Base-by-base conservation (phyloP, 129 eudicot species). In the Ambrosia trifida region DNA sequence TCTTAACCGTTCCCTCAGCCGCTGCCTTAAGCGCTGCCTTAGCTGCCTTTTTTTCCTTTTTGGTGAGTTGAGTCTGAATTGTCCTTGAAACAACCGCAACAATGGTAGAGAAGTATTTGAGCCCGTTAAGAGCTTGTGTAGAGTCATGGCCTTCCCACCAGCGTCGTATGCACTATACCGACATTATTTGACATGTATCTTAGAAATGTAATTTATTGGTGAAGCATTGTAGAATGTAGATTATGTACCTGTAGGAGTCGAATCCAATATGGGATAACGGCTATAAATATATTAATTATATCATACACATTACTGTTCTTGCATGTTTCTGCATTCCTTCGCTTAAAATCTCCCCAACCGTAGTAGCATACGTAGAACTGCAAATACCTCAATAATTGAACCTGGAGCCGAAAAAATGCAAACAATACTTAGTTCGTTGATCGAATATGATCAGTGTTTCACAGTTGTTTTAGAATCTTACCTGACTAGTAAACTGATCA, bases 401-500 rank as follows among this genome's bases (percentile, higher is more conserved):
- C 87, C 87, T 87, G 81, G 69, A 74, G 24, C 41, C 11, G 31
- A 53, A 33, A 54, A 36, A 36, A 70, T 31, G 2, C 11, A 5
- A 31, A 59, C 20, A 31, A 10, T 5, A 31, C 6, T 11, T 59
- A 18, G 43, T 32, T 13, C 20, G 4, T 31, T 32, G 65, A 30
- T 31, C 6, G 4, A 6, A 41, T 31, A 32, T 32, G 43, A 50
- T 11, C 5, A 36, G 19, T 60, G 19, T 43, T 46, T 49, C 9
- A 0, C 4, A 0, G n/a, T 73, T 62, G 40, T 62, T 2, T 73
- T 31, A 11, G 2, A 35, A 63, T 62, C 45, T 7, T 72, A 88
- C 96, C 96, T 88, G 96, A 79, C 96, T 85, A 17, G 91, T 85
- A 36, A 88, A 68, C 82, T 88, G 91, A 81, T 88, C 96, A n/a